A percentile compares a stretch with the other conserved stretches of the same genome.
phyloP scores from a whole-genome alignment of 495 filamentous ascomycete species.

The Jackrogersella multiformis region DNA sequence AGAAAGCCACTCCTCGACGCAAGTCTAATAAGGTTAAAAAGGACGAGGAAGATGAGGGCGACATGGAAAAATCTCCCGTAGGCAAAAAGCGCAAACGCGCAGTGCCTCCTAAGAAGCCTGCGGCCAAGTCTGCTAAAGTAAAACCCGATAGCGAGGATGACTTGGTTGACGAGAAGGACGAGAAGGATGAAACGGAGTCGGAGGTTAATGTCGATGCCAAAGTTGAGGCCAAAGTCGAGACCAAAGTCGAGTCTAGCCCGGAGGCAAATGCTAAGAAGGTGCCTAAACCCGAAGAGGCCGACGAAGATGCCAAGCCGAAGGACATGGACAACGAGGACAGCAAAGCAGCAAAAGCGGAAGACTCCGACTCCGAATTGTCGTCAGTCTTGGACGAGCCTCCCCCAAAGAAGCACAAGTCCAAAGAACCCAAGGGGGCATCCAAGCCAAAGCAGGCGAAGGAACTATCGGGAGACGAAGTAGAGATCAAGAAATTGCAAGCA shows the following conservation, averaged over 20 bases:
- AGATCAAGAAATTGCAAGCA: slow-evolving; percentile 90
- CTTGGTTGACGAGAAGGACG: slow-evolving; percentile 33
- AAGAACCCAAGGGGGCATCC: slow-evolving; percentile 27
- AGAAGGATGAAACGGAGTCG: slow-evolving; percentile 37
- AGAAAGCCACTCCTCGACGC: slow-evolving; percentile 34
- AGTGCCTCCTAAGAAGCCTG: slow-evolving; percentile 42
- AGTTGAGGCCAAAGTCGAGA: slow-evolving; percentile 14
- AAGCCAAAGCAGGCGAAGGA: slow-evolving; percentile 52
- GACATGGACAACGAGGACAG: slow-evolving; percentile 32
- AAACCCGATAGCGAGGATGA: slow-evolving; percentile 53
- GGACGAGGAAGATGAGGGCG: slow-evolving; percentile 34
- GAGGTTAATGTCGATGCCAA: slow-evolving; percentile 26
- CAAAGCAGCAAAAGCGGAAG: slow-evolving; percentile 51
- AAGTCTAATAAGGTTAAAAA: slow-evolving; percentile 37
- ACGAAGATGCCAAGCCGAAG: slow-evolving; percentile 33
- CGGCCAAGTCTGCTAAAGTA: slow-evolving; percentile 29
- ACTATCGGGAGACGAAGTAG: slow-evolving; percentile 71
- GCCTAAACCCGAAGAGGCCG: slow-evolving; percentile 34
- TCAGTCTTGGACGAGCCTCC: slow-evolving; percentile 77
- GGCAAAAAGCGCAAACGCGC: slow-evolving; percentile 40
- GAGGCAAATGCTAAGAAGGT: slow-evolving; percentile 41
- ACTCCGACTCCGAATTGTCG: slow-evolving; percentile 83
- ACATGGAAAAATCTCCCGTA: slow-evolving; percentile 34
- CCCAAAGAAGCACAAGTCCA: slow-evolving; percentile 45
- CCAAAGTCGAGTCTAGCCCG: slow-evolving; percentile 24